phyloP scores from a whole-genome alignment of 1,284 basidiomycete species.

The Sparassis latifolia region DNA sequence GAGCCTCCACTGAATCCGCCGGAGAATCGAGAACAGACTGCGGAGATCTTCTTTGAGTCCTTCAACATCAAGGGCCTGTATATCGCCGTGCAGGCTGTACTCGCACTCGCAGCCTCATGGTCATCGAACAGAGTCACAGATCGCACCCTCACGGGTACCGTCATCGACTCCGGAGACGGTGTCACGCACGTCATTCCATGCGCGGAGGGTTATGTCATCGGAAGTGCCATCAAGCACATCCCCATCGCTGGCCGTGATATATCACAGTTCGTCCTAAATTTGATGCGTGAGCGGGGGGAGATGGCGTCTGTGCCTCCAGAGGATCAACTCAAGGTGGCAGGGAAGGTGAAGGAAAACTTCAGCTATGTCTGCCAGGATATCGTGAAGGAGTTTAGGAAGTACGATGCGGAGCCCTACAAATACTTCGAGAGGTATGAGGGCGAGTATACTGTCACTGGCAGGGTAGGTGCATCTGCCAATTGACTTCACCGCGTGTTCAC shows the following conservation, averaged over 20 bases:
- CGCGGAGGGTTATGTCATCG: slow-evolving; percentile 98
- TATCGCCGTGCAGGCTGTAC: slow-evolving; percentile 97
- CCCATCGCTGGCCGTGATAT: slow-evolving; percentile 98
- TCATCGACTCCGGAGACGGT: slow-evolving; percentile 98
- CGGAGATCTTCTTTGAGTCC: slow-evolving; percentile 99
- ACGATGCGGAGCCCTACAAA: slow-evolving; percentile 94
- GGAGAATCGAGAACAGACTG: slow-evolving; percentile 98
- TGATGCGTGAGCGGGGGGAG: slow-evolving; percentile 95
- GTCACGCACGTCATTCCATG: slow-evolving; percentile 97
- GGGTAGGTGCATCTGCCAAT: slow-evolving; percentile 44
- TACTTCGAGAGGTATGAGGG: slow-evolving; percentile 94
- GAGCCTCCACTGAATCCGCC: slow-evolving; percentile 98
- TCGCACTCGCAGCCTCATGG: slow-evolving; percentile 99
- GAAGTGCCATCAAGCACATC: slow-evolving; percentile 98
- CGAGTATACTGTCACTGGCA: slow-evolving; percentile 88
- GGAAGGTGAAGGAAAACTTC: slow-evolving; percentile 97
- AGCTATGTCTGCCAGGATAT: slow-evolving; percentile 99
- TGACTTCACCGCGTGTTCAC: neutral
- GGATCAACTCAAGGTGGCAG: slow-evolving; percentile 88
- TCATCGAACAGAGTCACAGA: slow-evolving; percentile 89
- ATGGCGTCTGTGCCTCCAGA: slow-evolving; percentile 90
- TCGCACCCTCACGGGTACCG: slow-evolving; percentile 93
- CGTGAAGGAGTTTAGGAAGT: slow-evolving; percentile 98
- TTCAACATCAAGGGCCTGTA: slow-evolving; percentile 98
- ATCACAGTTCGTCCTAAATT: slow-evolving; percentile 93